Evolutionary conservation across 164 flowering plant species (phyloP), one percentile per base, ranked within the genome.

Genomic region (Magnolia officinalis): DNA sequence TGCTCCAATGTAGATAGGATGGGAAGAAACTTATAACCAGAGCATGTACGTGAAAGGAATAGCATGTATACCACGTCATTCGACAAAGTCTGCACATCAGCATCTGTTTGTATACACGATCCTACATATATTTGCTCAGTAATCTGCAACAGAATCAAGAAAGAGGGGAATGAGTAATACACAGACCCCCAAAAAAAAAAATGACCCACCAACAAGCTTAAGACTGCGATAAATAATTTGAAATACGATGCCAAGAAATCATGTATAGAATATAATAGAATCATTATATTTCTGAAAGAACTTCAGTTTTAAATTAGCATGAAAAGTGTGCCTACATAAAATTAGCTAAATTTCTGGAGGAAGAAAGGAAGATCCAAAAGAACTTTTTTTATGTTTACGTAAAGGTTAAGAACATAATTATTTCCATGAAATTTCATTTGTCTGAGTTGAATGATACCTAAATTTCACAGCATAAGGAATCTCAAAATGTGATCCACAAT

Each of bases 61-160:
- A 69, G 55, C 61, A 55, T 65, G 70, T 77, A 76, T 79, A 87
- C 92, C 79, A 80, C 75, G 80, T 37, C 74, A 24, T 78, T 83
- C 52, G 91, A 83, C 81, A 91, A 75, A 71, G 85, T 84, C 76
- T 90, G 87, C 59, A 92, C 91, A 83, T 92, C 96, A 75, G 82
- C 84, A 81, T 87, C 91, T 72, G 86, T 86, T 79, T 95, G 98
- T 81, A 95, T 88, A 73, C 98, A 95, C 72, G 98, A 95, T 55
- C 98, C 98, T 13, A 93, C 90, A 75, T 88, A 92, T 83, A 95
- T 87, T 76, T 95, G 97, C 85, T 95, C 98, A 7, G 98, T 95
- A 64, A 95, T 88, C 98, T 95, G 80, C 66, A 77, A 63, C 73
- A 83, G 58, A 73, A 81, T 9, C 45, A 78, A 76, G 70, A 75